These are phyloP conservation scores for Peterozyma xylosa DNA, from an alignment of 805 yeast genomes.

Conservation along the genomic window DNA sequence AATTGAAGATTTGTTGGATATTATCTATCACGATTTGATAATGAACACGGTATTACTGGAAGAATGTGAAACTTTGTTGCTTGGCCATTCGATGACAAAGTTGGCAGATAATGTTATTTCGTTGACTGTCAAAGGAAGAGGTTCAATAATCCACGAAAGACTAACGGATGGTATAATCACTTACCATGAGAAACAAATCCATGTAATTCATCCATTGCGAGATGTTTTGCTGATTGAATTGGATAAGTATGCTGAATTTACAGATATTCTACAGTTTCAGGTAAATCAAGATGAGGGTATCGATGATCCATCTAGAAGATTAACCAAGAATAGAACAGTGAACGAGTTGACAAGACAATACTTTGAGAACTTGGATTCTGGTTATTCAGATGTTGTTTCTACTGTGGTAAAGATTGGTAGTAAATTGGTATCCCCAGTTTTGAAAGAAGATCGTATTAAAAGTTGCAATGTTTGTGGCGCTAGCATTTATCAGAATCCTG, in stretches of 20 bases:
- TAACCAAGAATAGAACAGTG: conserved; percentile 70
- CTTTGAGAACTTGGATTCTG: conserved; percentile 62
- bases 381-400: conserved; percentile 83
- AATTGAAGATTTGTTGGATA: conserved; percentile 49
- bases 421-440: conserved; percentile 49
- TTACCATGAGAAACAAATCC: conserved; percentile 24
- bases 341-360: conserved; percentile 73
- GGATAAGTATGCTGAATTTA: conserved; percentile 40
- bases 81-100: conserved; percentile 77
- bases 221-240: conserved; percentile 71
- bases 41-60: conserved; percentile 35
- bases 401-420: conserved; percentile 89
- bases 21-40: conserved; percentile 41
- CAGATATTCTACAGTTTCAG: conserved; percentile 27
- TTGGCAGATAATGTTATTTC: conserved; percentile 77
- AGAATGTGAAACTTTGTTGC: conserved; percentile 48
- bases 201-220: conserved; percentile 61
- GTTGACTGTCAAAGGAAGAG: conserved; percentile 81
- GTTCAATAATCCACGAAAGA: conserved; percentile 49
- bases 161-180: conserved; percentile 36
- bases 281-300: conserved; percentile 10
- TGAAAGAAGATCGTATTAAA: conserved; percentile 3
- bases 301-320: conserved; percentile 23
- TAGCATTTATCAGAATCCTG: conserved; percentile 48
- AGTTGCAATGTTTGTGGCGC: conserved; percentile 53